Evolutionary conservation across 345 rosid genomes (phyloP), one percentile per base, ranked within the genome.

Genomic region (Moricandia moricandioides): DNA sequence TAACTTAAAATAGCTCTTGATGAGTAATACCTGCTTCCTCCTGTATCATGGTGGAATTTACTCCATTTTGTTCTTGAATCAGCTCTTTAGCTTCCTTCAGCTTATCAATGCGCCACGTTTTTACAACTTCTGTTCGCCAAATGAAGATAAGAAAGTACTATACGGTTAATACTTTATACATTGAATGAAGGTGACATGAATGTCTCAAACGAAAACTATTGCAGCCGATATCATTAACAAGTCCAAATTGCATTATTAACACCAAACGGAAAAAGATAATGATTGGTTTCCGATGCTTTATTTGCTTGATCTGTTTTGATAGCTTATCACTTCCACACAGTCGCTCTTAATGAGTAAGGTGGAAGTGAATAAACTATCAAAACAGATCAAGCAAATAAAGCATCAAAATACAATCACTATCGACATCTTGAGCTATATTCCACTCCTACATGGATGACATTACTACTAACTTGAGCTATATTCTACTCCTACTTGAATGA

Each of bases 61-160:
- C 74, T 37, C 83, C 84, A 39, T 67, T 76, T 55, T 78, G 75
- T 78, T 80, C 88, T 67, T 26, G 59, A 62, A 76, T 82, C 68
- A 86, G 76, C 73, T 62, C 82, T 78, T 84, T 88, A 43, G 83
- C 88, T 82, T 88, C 92, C 80, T 72, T 73, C 31, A 95, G 73
- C 78, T 92, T 95, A 82, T 87, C 91, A 78, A 27, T 85, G 55
- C 96, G 96, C 99, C 99, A 95, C 65, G 68, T 84, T 85, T 92
- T 97, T 78, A 95, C 86, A 18, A 84, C 87, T 73, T 92, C 97
- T 92, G 88, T 83, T 77, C n/a, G 52, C 71, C 82, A 73, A 45
- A 61, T 79, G 54, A 76, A 33, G 74, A 26, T n/a, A n/a, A n/a
- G n/a, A n/a, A n/a, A n/a, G n/a, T n/a, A n/a, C n/a, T n/a, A n/a